Evolutionary conservation across 176 grass and related monocot genomes (phyloP).

Genomic region (Dendrocalamus sinicus): DNA sequence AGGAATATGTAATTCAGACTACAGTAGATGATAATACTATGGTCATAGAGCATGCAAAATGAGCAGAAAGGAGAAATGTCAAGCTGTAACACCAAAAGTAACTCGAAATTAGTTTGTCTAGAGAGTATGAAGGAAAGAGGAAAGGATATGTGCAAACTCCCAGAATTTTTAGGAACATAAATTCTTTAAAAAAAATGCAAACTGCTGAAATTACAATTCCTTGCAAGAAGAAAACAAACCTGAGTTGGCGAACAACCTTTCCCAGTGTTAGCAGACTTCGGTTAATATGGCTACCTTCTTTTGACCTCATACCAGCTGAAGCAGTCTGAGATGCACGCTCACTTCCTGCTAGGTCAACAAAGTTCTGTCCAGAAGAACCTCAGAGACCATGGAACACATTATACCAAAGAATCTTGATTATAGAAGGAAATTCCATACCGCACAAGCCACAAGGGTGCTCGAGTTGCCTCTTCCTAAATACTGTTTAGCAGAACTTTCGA

Average conservation of each 20-base stretch:
- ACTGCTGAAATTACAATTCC: conserved; percentile 15
- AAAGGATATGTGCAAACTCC: conserved; percentile 8
- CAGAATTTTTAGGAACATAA: not conserved
- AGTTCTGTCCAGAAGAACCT: conserved; percentile 74
- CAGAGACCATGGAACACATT: conserved; percentile 24
- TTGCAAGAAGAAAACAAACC: conserved; percentile 60
- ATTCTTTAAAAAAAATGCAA: not conserved
- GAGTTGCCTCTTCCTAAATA: conserved; percentile 67
- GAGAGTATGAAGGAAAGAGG: conserved; percentile 24
- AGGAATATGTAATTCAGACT: conserved; percentile 39
- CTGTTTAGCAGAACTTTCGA: conserved; percentile 77
- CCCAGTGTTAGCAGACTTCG: conserved; percentile 94
- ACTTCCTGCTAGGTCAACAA: conserved; percentile 96
- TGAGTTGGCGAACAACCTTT: conserved; percentile 87
- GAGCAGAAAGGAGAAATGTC: not conserved
- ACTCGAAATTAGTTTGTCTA: not conserved
- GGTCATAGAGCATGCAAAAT: conserved; percentile 5
- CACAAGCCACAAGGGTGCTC: conserved; percentile 77
- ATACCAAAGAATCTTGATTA: conserved; percentile 10
- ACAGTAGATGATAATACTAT: conserved; percentile 4
- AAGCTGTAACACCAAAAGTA: conserved; percentile 24
- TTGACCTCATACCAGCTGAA: conserved; percentile 76
- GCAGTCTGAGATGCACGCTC: conserved; percentile 94
- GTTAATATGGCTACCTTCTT: conserved; percentile 98
- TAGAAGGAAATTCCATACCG: conserved; percentile 58